Evolutionary conservation across 192 early-diverging fungal genomes (phyloP), one percentile per base, ranked within the genome.

Genomic region (Coemansia sp.): DNA sequence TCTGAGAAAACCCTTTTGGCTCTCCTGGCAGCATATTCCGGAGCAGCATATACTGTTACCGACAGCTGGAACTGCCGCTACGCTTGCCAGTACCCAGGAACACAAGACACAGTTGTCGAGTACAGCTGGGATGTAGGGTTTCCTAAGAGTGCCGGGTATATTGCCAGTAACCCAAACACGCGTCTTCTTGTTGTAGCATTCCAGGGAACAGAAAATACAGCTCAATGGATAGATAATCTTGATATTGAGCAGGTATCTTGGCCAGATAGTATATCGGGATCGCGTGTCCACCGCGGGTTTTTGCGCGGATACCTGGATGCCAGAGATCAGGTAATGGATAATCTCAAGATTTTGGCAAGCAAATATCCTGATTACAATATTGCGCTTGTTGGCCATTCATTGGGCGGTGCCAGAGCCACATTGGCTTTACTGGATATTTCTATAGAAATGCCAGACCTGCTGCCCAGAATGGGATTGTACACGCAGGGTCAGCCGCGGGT

Each of bases 401-500:
- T 78, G 29, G 81, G 81, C 6, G 81, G 76, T 6, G 73, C 82
- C 4, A 60, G 68, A 20, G 76, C 82, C n/a, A 40, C 74, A 4
- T 48, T 84, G 7, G 67, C 61, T 10, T 12, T 75, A 30, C 49
- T 71, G 40, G 76, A 78, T 33, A n/a, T 80, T 17, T 72, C 72
- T 3, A 48, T 68, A 7, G 50, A 30, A 7, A 28, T 56, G 33
- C 71, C 73, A 7, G 61, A 70, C 8, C 22, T 72, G 0, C 48
- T 71, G 25, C 56, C 55, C 6, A 65, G 67, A 17, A 29, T 79
- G 33, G 49, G 48, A 6, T 33, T 80, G 22, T 72, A 71, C 55
- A 79, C 77, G 2, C 71, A 76, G 40, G 82, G 82, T 2, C 68
- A 76, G 62, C 76, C 82, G 14, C 82, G 77, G 11, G 69, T 72